Percentiles rank a stretch among this genome's conserved stretches.
Evolutionary conservation across 257 asterid species (phyloP).

Genomic region (Mentha longifolia): DNA sequence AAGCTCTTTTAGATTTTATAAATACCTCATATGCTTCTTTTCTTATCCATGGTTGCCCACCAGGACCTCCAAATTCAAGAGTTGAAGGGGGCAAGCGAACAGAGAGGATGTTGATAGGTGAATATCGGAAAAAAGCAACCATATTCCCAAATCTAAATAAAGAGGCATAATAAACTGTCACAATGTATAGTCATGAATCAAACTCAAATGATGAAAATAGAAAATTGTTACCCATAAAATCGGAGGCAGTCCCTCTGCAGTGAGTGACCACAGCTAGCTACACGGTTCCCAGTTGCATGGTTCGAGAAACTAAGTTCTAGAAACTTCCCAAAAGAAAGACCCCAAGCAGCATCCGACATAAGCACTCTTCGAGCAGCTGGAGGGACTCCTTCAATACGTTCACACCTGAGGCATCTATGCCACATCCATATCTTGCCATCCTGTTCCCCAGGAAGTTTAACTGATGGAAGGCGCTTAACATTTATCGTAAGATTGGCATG

Average conservation of each 20-base stretch:
- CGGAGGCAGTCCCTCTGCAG: conserved; percentile 97
- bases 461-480: conserved; percentile 58
- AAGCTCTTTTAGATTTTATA: neutral
- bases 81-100: conserved; percentile 81
- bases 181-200: conserved; percentile 2
- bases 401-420: conserved; percentile 94
- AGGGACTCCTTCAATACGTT: conserved; percentile 67
- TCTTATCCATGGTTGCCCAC: conserved; percentile 68
- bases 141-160: conserved; percentile 72
- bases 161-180: neutral
- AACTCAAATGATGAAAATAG: neutral
- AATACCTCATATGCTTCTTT: conserved; percentile 79
- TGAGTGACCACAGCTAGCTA: conserved; percentile 96
- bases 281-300: conserved; percentile 91
- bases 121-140: conserved; percentile 90
- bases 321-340: conserved; percentile 96
- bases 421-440: conserved; percentile 99
- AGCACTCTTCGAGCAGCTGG: conserved; percentile 82
- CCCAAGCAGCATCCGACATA: conserved; percentile 99
- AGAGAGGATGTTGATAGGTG: conserved; percentile 77
- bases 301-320: conserved; percentile 96
- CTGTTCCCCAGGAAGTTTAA: conserved; percentile 76
- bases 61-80: conserved; percentile 69
- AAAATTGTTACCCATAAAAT: conserved; percentile 68
- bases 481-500: conserved; percentile 88